Evolutionary conservation across 139 green algal species (phyloP).

Genomic region (Nannochloris sp.): DNA sequence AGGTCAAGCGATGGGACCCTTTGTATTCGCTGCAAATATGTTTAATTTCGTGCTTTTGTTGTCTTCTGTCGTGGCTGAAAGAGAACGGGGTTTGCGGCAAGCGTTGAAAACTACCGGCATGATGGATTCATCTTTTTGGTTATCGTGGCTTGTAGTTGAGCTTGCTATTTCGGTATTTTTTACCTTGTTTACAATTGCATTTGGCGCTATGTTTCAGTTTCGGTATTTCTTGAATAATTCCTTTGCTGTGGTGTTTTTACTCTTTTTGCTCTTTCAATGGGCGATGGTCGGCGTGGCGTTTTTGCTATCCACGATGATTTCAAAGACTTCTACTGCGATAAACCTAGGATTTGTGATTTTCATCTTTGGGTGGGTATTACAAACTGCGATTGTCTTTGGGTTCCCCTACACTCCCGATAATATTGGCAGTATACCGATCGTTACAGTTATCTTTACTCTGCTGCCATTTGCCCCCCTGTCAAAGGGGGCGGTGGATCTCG

Average conservation of each 20-base stretch:
- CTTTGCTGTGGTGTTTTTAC: conserved; percentile 72
- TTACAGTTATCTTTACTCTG: conserved; percentile 65
- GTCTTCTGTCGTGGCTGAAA: conserved; percentile 58
- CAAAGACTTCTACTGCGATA: conserved; percentile 36
- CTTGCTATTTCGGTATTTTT: conserved; percentile 34
- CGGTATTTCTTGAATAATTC: conserved; percentile 84
- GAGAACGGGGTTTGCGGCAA: conserved; percentile 60
- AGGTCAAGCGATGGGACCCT: conserved; percentile 60
- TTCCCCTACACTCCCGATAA: conserved; percentile 45
- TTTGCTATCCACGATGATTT: conserved; percentile 63
- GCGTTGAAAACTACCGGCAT: conserved; percentile 86
- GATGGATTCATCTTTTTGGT: conserved; percentile 79
- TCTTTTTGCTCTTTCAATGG: conserved; percentile 89
- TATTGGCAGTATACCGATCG: conserved; percentile 13
- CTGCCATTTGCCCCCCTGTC: conserved; percentile 75
- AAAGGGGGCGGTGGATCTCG: conserved; percentile 73
- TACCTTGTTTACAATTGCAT: conserved; percentile 66
- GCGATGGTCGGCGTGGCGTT: conserved; percentile 68
- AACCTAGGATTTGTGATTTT: conserved; percentile 90
- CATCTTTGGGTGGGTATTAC: conserved; percentile 73
- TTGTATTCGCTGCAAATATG: conserved; percentile 90
- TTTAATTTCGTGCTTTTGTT: conserved; percentile 84
- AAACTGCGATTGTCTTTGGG: conserved; percentile 40
- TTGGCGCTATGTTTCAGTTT: conserved; percentile 78
- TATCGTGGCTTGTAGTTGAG: conserved; percentile 63